Conservation (phyloP, 2,329 filamentous ascomycete species). For the Zalaria sp. region DNA sequence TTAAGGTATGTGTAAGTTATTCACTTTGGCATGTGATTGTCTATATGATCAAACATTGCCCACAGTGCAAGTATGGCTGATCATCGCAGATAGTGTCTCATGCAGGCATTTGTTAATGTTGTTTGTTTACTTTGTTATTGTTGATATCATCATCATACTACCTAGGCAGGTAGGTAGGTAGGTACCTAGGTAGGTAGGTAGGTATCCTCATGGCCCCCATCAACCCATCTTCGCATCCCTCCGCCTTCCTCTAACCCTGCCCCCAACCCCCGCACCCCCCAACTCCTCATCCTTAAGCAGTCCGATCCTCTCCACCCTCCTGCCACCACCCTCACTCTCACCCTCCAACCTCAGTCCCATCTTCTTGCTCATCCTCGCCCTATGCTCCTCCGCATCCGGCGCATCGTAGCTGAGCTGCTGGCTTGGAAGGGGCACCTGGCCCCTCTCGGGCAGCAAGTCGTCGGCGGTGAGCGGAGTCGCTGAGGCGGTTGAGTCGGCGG, state of each 20-base stretch:
- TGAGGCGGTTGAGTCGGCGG: background rate
- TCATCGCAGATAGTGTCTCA: no score
- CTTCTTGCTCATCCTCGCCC: conserved; percentile 15
- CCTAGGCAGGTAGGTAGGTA: no score
- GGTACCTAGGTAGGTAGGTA: no score
- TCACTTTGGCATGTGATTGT: no score
- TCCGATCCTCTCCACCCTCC: conserved; percentile 14
- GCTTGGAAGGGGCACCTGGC: conserved; percentile 10
- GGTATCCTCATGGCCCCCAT: background rate
- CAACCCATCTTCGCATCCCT: conserved; percentile 3
- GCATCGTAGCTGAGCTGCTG: conserved; percentile 22
- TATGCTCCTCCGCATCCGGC: conserved; percentile 15
- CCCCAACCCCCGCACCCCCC: conserved; percentile 7
- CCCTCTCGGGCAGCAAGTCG: background rate
- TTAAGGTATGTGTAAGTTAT: no score
- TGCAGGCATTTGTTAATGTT: no score
- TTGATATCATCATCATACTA: background rate
- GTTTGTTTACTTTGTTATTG: no score
- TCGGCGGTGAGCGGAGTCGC: conserved; percentile 3
- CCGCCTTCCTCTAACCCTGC: conserved; percentile 8
- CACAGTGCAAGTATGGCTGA: no score
- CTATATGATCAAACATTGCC: no score
- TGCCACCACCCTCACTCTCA: conserved; percentile 7
- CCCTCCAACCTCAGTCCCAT: conserved; percentile 16
- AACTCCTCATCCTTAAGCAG: conserved; percentile 14